Base-by-base conservation (phyloP, 768 basidiomycete species). In the Podaxis carcinomalis region DNA sequence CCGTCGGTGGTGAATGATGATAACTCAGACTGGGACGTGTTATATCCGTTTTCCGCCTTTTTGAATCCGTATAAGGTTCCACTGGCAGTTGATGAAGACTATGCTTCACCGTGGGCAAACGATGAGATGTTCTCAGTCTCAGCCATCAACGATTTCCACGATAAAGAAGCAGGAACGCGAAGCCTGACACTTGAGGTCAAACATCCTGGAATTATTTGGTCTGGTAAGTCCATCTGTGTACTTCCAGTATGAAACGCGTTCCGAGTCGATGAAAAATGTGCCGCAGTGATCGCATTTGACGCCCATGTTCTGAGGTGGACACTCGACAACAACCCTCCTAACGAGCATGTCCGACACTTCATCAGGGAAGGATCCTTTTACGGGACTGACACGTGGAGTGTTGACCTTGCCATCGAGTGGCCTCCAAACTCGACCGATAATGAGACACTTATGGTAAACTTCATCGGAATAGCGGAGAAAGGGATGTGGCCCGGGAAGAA, bases 291-390 rank as follows among this genome's bases (percentile, higher is more conserved):
- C 57, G 90, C 94, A 0, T 97, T 98, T 68, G 90, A 95, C 52
- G 95, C 93, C 0, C 89, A 95, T 62, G 92, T 98, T 13, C 72
- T 95, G 6, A 73, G 82, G 56, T 98, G 95, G 95, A 86, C 84
- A 14, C 78, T 95, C 39, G 90, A 93, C 64, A 77, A 87, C 63
- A 83, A 85, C 57, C 94, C 96, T 1, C 92, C 93, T 0, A 73
- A 84, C 56, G 89, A 91, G 59, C 76, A 80, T 65, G 83, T 82
- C 5, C 82, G 94, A 6, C 96, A 98, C 68, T 92, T 94, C 66
- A 83, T 98, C 74, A 97, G 94, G 69, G 93, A 95, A 70, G 93
- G 85, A 0, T 93, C 94, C 2, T 93, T 91, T 72, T 93, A 92
- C 65, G 89, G 88, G 1, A 80, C 81, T 9, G 84, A 92, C 59